Conservation (phyloP, 306 rosid genomes). For the Phaseolus lunatus region DNA sequence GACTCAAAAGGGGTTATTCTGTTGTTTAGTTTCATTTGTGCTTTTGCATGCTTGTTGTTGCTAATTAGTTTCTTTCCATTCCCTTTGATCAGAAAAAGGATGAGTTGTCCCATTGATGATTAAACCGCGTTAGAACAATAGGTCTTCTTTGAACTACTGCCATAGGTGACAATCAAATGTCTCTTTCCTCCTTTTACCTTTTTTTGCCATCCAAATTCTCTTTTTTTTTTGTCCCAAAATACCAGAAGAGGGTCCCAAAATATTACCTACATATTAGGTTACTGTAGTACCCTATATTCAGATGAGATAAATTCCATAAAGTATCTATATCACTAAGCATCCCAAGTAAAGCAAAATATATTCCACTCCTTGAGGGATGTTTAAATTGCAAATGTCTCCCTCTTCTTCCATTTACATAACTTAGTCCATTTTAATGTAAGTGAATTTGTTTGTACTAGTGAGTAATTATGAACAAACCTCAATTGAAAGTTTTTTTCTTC, state of each 20-base stretch:
- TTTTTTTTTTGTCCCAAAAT: constrained; percentile 23
- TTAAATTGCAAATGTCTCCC: background rate
- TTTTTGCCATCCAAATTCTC: constrained; percentile 9
- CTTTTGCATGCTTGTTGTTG: constrained; percentile 38
- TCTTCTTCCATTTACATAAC: background rate
- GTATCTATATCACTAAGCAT: constrained; percentile 2
- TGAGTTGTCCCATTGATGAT: constrained; percentile 46
- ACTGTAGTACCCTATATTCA: constrained; percentile 21
- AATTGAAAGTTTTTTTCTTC: background rate
- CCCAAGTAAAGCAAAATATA: constrained; percentile 19
- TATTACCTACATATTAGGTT: constrained; percentile 38
- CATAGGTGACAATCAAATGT: constrained; percentile 31
- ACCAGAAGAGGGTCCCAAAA: constrained; percentile 35
- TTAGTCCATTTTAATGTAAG: background rate
- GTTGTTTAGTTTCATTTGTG: constrained; percentile 41
- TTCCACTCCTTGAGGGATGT: background rate
- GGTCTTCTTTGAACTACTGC: constrained; percentile 35
- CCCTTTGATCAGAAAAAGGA: constrained; percentile 51
- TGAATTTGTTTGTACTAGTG: background rate
- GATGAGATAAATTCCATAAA: background rate
- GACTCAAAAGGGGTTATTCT: constrained; percentile 46
- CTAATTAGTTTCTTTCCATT: constrained; percentile 33
- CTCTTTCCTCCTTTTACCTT: constrained; percentile 33
- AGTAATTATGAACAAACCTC: background rate
- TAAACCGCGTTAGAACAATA: constrained; percentile 33